Percentiles rank a stretch among this genome's conserved stretches.
Conservation (phyloP, 441 rosid genomes). For the Populus trichocarpa region DNA sequence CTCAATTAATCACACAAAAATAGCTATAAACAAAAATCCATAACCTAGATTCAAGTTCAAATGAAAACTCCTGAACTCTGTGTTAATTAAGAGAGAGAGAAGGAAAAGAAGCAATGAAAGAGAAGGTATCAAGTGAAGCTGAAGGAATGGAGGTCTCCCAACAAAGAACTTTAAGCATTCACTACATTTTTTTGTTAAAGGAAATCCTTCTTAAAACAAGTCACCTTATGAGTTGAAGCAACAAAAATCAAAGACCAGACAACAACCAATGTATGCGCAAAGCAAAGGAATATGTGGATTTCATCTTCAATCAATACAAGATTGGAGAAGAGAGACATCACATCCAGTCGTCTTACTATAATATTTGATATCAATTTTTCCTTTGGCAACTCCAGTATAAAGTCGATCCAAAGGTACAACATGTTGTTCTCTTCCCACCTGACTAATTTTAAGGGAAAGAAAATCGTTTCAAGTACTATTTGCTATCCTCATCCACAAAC, state of each 20-base stretch:
- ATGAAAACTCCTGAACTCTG: not conserved
- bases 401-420: not conserved
- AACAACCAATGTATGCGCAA: not conserved
- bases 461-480: not conserved
- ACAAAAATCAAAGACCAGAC: not conserved
- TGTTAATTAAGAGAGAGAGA: not conserved
- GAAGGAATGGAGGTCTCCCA: not conserved
- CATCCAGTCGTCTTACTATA: not conserved
- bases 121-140: not conserved
- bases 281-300: not conserved
- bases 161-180: not conserved
- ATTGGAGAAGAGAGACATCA: not conserved
- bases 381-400: not conserved
- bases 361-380: not conserved
- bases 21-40: not conserved
- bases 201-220: not conserved
- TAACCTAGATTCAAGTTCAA: not conserved
- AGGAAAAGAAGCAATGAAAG: not conserved
- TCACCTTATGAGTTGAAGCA: not conserved
- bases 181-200: not conserved
- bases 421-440: not conserved
- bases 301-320: not conserved
- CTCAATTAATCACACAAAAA: not conserved
- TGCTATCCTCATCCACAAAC: not conserved
- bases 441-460: not conserved